Evolutionary conservation across 176 grass and related monocot genomes (phyloP), one percentile per base, ranked within the genome.

Genomic region (Ensete glaucum): DNA sequence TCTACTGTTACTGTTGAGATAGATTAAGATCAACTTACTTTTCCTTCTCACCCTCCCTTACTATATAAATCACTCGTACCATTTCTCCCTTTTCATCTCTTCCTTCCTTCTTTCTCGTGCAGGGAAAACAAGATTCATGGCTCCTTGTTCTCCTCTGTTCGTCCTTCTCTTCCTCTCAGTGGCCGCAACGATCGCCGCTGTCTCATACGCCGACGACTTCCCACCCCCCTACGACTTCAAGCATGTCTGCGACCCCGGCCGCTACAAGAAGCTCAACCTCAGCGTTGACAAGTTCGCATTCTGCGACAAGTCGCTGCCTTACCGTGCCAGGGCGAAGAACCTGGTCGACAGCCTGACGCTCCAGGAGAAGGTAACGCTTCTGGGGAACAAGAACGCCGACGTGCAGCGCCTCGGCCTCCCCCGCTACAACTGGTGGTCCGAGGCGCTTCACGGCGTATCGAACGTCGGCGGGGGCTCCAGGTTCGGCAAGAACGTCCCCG

Each of bases 401-500:
- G 66, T 43, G 25, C 66, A 3, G 16, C 66, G 66, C 8, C 25
- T 69, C 15, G 66, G 66, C 1, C 10, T 69, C 25, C 66, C 66
- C 25, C 1, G 8, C 3, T 69, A 69, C 66, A 69, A 69, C 66
- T 69, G 66, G 66, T 69, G 66, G 66, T 69, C 66, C 1, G 66
- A 69, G 66, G 66, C 66, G 26, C 66, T 69, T 15, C 66, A 69
- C 17, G 66, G 66, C 66, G 66, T 69, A 29, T 69, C 66, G 26
- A 50, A 43, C 66, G 25, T 69, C 66, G 66, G 66, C 66, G 66
- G 15, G 16, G 66, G 66, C 8, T 69, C 66, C 1, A 69, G 17
- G 66, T 69, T 69, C 27, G 27, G 26, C 1, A 43, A 43, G 27
- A 48, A 16, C 2, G 66, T 69, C 25, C 66, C 66, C 11, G 66